Evolutionary conservation across 495 filamentous ascomycete species (phyloP), one percentile per base, ranked within the genome.

Genomic region (Hyphodiscus hymeniophilus): DNA sequence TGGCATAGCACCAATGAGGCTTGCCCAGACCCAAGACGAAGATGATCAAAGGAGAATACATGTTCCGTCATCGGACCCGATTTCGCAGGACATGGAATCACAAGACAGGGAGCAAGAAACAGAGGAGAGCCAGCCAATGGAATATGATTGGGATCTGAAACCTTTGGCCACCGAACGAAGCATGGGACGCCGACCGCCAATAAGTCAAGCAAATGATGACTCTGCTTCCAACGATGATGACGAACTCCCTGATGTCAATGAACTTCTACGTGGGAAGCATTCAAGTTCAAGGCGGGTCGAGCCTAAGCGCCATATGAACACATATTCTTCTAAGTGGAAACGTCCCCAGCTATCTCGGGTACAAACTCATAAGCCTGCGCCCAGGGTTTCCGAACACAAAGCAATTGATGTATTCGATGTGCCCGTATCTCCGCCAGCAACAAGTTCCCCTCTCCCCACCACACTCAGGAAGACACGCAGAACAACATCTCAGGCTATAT

Each of bases 1-100:
- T 34, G 84, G 84, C 0, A 49, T 87, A 7, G 77, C 74, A 48
- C 82, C 84, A 0, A 63, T 87, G 28, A 74, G 70, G 39, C 61
- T 85, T 28, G 61, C 65, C 10, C 35, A 52, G 8, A 62, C 62
- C 10, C 35, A 59, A 36, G 63, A 65, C 38, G 48, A 60, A 41
- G 42, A 60, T 10, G 56, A 33, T 28, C 63, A 26, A 50, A 43
- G 36, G 21, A 60, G 15, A 36, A 59, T 16, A 36, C 18, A 41
- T 32, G 41, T 23, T 24, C 20, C 34, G 3, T 47, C 57, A 15
- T 39, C 34, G 21, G 51, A 56, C 48, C 42, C 23, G 33, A 51
- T 53, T 32, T 47, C 63, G 47, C 42, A 51, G 34, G 45, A 54
- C 42, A 13, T 21, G 35, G 50, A 54, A 20, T 40, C 60, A 51